Evolutionary conservation across 305 asterid species (phyloP).

Genomic region (Fraxinus floribunda): DNA sequence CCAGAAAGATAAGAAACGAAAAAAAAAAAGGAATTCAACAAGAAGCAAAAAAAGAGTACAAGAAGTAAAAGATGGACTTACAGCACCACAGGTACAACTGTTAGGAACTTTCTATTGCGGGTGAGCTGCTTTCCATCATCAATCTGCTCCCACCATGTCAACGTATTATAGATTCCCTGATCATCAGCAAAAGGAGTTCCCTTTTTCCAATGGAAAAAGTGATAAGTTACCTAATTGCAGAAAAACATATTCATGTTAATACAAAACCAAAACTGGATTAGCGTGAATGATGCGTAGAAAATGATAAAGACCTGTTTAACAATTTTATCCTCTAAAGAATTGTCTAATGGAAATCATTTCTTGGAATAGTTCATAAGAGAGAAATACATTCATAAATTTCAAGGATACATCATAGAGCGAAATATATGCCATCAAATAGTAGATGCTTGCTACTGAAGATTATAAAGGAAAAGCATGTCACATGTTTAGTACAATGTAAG

Average conservation of each 20-base stretch:
- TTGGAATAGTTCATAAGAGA: neutral
- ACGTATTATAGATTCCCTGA: slow-evolving; percentile 83
- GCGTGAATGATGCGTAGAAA: neutral
- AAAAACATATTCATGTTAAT: slow-evolving; percentile 24
- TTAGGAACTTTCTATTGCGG: slow-evolving; percentile 86
- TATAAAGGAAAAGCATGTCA: neutral
- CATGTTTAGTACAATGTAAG: neutral
- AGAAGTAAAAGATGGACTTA: slow-evolving; percentile 41
- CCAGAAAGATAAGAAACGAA: neutral
- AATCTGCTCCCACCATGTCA: slow-evolving; percentile 99
- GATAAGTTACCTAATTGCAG: slow-evolving; percentile 68
- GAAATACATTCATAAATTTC: neutral
- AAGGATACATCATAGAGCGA: neutral
- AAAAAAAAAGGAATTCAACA: neutral
- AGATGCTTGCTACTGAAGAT: neutral
- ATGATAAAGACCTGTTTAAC: neutral
- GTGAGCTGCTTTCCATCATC: slow-evolving; percentile 95
- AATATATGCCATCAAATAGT: neutral
- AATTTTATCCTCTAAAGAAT: slow-evolving; percentile 5
- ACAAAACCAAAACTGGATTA: slow-evolving; percentile 5
- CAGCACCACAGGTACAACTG: slow-evolving; percentile 92
- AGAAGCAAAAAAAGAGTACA: neutral
- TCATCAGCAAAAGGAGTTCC: slow-evolving; percentile 98
- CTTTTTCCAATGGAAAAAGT: slow-evolving; percentile 90
- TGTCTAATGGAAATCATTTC: neutral